Evolutionary conservation across 169 alveolate species (phyloP), one percentile per base, ranked within the genome.

Genomic region (Perkinsus marinus): DNA sequence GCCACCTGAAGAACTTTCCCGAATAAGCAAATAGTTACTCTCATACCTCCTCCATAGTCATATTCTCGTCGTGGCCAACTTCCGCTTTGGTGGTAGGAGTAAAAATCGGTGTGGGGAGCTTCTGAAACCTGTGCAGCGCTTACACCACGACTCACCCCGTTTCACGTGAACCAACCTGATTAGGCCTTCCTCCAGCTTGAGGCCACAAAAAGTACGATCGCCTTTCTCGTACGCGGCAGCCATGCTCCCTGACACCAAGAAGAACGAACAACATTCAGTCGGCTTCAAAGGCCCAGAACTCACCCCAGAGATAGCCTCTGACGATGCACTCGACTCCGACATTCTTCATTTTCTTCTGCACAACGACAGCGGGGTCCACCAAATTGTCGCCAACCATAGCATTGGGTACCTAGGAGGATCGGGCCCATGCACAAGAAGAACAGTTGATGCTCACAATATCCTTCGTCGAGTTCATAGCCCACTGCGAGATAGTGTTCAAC

Each of bases 51-150:
- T 57, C 93, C 38, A 92, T 26, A 37, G 92, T 92, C 92, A 92
- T 89, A 34, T 89, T 39, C 46, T 79, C 93, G 91, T 92, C 93
- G 79, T 92, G 93, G 91, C 95, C 95, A 16, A 90, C 93, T 39
- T 92, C 94, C 17, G 94, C 95, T 89, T 93, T 93, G 13, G 95
- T 92, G 26, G 95, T 93, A 17, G 95, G 95, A 0, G 95, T 93
- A 79, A 93, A 92, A 89, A 93, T 91, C 30, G 95, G 95, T 36
- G 36, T 34, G 30, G 90, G 91, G 39, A 93, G 91, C 92, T 93
- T 92, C 93, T 93, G 94, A 89, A 43, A 93, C 89, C 95, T 41
- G 46, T 10, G 19, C 3, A 3, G 46, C 46, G 46, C 46, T 41
- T 41, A 3, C 46, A 41, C 46, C 3, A 10, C 10, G 10, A 3